These are phyloP conservation scores for Acanthochlamys bracteata DNA, from an alignment of 106 monocot genomes.

Conservation along the genomic window DNA sequence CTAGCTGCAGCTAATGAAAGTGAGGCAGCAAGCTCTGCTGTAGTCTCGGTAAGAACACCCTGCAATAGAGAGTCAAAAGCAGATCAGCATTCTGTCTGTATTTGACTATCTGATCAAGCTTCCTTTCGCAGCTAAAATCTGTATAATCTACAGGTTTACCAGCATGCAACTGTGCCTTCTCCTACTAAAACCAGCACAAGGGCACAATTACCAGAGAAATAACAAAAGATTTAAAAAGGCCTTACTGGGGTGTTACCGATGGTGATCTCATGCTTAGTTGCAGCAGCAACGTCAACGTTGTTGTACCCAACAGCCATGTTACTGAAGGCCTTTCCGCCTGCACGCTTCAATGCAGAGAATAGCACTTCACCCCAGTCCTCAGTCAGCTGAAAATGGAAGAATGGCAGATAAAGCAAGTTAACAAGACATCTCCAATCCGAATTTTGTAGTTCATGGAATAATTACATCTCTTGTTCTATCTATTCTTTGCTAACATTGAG, in stretches of 20 bases:
- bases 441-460: background rate
- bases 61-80: conserved; percentile 7
- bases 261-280: conserved; percentile 69
- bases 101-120: background rate
- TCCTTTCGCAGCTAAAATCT: no score
- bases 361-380: conserved; percentile 99
- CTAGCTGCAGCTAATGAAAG: conserved; percentile 84
- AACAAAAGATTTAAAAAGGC: background rate
- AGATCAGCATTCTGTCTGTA: background rate
- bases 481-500: background rate
- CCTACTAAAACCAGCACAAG: no score
- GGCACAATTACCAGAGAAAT: no score
- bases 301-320: conserved; percentile 99
- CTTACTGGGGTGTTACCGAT: conserved; percentile 96
- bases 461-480: background rate
- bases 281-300: conserved; percentile 86
- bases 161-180: no score
- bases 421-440: background rate
- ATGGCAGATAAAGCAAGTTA: background rate
- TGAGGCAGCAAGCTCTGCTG: conserved; percentile 88
- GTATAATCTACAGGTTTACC: background rate
- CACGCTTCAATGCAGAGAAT: conserved; percentile 81
- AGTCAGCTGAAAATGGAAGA: conserved; percentile 48
- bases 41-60: conserved; percentile 99
- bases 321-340: conserved; percentile 88